phyloP scores from a whole-genome alignment of 1,284 basidiomycete species.

The Papiliotrema nemorosa region DNA sequence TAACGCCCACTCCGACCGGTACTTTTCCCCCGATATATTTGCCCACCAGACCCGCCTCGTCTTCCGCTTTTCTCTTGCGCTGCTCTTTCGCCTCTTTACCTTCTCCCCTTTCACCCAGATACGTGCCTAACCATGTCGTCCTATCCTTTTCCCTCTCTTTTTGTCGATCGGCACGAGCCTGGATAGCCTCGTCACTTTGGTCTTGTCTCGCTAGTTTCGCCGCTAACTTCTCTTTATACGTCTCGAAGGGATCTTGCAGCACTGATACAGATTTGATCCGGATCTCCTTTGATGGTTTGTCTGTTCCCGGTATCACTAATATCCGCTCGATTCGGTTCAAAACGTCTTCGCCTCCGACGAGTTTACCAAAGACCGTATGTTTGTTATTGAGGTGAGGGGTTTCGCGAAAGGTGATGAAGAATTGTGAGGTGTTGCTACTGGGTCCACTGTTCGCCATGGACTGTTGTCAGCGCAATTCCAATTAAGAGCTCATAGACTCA shows the following conservation, averaged over 20 bases:
- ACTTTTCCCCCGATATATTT: conserved; percentile 45
- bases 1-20: conserved; percentile 3
- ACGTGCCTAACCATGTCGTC: conserved; percentile 50
- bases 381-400: conserved; percentile 65
- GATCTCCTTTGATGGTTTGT: conserved; percentile 78
- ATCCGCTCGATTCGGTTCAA: conserved; percentile 77
- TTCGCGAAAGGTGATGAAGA: conserved; percentile 80
- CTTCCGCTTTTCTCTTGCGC: conserved; percentile 36
- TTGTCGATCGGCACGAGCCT: conserved; percentile 35
- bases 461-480: conserved; percentile 9
- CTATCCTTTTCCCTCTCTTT: conserved; percentile 51
- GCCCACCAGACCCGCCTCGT: conserved; percentile 43
- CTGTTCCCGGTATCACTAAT: conserved; percentile 75
- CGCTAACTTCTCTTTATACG: conserved; percentile 46
- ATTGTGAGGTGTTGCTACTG: conserved; percentile 65
- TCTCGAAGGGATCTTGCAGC: conserved; percentile 52
- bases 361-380: conserved; percentile 91
- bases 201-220: conserved; percentile 45
- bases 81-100: conserved; percentile 26
- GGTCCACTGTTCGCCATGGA: conserved; percentile 90
- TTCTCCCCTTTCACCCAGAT: conserved; percentile 45
- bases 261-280: conserved; percentile 51
- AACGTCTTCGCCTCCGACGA: conserved; percentile 90
- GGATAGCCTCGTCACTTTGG: conserved; percentile 43
- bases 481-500: conserved; percentile 15